These are phyloP conservation scores for Mycena epipterygia DNA, from an alignment of 768 basidiomycete species.

Conservation along the genomic window DNA sequence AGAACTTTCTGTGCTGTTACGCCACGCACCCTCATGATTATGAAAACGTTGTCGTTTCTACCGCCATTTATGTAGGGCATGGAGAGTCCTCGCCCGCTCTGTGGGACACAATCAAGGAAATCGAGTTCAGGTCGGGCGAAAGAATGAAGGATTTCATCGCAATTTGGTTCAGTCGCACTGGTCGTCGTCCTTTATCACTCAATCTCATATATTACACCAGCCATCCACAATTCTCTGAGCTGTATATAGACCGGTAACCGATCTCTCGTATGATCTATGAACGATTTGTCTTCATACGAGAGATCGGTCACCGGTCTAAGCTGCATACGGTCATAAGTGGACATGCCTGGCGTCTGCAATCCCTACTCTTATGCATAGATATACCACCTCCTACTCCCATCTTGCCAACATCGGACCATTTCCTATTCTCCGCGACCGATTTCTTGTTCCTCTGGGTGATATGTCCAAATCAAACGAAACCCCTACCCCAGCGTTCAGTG, in stretches of 20 bases:
- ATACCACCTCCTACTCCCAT: background rate
- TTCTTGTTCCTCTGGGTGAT: background rate
- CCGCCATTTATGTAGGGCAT: constrained; percentile 20
- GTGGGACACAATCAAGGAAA: constrained; percentile 17
- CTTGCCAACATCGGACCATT: constrained; percentile 6
- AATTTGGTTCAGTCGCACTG: constrained; percentile 22
- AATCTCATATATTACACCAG: background rate
- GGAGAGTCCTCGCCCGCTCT: constrained; percentile 23
- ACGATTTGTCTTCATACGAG: no score
- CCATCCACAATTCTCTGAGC: no score
- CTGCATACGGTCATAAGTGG: constrained; percentile 3
- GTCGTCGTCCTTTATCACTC: constrained; percentile 13
- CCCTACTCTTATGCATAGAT: background rate
- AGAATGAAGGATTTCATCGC: background rate
- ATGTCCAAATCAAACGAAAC: no score
- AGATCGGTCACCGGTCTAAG: no score
- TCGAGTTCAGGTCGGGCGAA: background rate
- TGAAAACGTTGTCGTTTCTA: no score
- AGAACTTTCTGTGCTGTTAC: constrained; percentile 11
- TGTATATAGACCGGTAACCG: no score
- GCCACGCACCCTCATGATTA: constrained; percentile 11
- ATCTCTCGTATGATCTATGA: no score
- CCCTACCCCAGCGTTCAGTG: background rate
- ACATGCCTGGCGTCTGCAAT: constrained; percentile 20
- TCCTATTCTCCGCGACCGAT: background rate